A percentile compares a stretch with the other conserved stretches of the same genome.
Evolutionary conservation across 495 filamentous ascomycete genomes (phyloP).

Genomic region (Neurospora sublineolata): DNA sequence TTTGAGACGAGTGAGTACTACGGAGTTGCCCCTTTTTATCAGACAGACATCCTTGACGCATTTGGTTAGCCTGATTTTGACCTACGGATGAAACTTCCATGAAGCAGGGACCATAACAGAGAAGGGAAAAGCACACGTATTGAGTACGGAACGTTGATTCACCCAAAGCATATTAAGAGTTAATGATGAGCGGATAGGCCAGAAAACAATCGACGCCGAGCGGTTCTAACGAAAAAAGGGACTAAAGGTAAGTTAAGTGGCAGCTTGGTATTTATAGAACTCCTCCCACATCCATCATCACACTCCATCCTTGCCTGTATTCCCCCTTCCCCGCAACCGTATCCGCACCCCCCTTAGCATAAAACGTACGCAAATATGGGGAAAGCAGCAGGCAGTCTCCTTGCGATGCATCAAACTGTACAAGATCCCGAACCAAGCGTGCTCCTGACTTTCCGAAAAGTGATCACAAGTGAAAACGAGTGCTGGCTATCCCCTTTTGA

Average conservation of each 20-base stretch:
- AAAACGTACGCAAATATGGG: neutral
- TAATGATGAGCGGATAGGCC: neutral
- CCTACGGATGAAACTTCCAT: neutral
- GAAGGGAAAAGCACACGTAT: neutral
- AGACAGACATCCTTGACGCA: neutral
- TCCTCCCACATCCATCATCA: neutral
- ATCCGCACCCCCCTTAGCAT: neutral
- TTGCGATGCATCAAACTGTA: slow-evolving; percentile 39
- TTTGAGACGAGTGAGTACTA: neutral
- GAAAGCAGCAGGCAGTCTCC: slow-evolving; percentile 22
- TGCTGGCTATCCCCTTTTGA: slow-evolving; percentile 14
- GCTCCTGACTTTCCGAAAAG: slow-evolving; percentile 37
- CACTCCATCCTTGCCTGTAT: neutral
- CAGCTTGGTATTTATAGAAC: neutral
- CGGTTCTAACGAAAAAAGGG: neutral
- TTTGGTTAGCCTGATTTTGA: neutral
- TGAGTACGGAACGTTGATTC: neutral
- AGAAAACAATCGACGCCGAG: neutral
- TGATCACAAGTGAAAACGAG: slow-evolving; percentile 26
- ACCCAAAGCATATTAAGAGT: neutral
- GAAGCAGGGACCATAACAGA: neutral
- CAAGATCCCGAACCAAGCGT: slow-evolving; percentile 36
- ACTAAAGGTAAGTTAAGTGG: neutral
- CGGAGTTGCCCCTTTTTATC: neutral
- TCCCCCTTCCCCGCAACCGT: neutral